These are phyloP conservation scores for Floccularia luteovirens DNA, from an alignment of 768 basidiomycete species.

Conservation along the genomic window DNA sequence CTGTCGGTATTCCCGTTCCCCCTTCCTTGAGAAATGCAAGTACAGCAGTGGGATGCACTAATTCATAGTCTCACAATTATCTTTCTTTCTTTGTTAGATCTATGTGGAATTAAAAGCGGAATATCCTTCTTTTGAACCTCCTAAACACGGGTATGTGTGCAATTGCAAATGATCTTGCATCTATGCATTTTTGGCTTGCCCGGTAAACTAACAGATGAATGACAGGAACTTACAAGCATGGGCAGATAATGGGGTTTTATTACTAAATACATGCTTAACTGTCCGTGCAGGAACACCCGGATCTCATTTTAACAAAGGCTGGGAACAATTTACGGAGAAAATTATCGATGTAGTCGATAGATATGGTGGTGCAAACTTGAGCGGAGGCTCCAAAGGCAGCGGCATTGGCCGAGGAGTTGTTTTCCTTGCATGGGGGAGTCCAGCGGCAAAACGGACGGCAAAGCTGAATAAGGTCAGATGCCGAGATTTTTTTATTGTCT, in stretches of 20 bases:
- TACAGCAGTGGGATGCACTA: neutral
- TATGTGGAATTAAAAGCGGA: constrained; percentile 82
- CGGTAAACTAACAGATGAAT: too few relatives aligned
- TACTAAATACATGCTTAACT: constrained; percentile 90
- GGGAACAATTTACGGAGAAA: constrained; percentile 84
- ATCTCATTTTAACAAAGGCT: constrained; percentile 81
- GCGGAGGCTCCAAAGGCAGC: constrained; percentile 13
- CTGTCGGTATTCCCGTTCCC: constrained; percentile 62
- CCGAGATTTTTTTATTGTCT: neutral
- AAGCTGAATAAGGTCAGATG: constrained; percentile 61
- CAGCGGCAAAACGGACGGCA: constrained; percentile 77
- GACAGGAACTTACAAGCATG: constrained; percentile 76
- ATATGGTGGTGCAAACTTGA: constrained; percentile 67
- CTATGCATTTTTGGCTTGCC: constrained; percentile 3
- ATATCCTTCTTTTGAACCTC: constrained; percentile 71
- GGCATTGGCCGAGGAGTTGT: constrained; percentile 62
- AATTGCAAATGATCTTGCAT: constrained; percentile 4
- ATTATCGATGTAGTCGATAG: constrained; percentile 73
- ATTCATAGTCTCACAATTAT: neutral
- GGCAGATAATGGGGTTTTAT: constrained; percentile 82
- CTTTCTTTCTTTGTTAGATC: constrained; percentile 41
- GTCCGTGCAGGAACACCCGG: constrained; percentile 70
- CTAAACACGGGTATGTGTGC: constrained; percentile 68
- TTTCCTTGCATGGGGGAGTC: constrained; percentile 88
- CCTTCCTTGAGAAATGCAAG: constrained; percentile 80